A percentile compares a stretch with the other conserved stretches of the same genome.
Evolutionary conservation across 495 filamentous ascomycete species (phyloP).

Genomic region (Podospora appendiculata): DNA sequence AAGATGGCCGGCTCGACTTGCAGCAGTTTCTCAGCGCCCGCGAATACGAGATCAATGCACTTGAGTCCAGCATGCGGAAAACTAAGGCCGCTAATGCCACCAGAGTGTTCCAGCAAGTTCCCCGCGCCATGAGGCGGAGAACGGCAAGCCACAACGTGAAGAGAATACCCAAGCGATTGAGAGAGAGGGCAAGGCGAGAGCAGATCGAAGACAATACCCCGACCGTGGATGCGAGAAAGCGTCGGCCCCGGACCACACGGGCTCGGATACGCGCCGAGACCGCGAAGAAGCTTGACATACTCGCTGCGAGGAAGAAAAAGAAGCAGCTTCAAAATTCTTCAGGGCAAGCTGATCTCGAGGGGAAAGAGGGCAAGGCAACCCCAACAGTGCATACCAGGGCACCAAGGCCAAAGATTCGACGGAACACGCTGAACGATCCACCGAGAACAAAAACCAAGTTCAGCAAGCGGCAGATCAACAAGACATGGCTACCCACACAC

Average conservation of each 20-base stretch:
- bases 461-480: constrained; percentile 76
- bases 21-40: constrained; percentile 73
- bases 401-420: constrained; percentile 60
- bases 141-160: constrained; percentile 95
- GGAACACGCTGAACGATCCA: constrained; percentile 60
- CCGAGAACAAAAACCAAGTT: constrained; percentile 61
- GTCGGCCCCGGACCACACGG: constrained; percentile 59
- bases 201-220: constrained; percentile 92
- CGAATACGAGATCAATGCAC: constrained; percentile 79
- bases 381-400: constrained; percentile 30
- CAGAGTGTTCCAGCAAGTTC: constrained; percentile 84
- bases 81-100: constrained; percentile 59
- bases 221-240: constrained; percentile 61
- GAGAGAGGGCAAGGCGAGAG: constrained; percentile 64
- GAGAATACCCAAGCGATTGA: constrained; percentile 73
- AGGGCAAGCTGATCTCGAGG: not conserved
- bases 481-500: constrained; percentile 94
- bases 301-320: constrained; percentile 51
- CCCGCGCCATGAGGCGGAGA: constrained; percentile 70
- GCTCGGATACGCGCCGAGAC: constrained; percentile 76
- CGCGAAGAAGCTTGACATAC: constrained; percentile 59
- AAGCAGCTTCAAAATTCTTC: constrained; percentile 40
- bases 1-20: constrained; percentile 71
- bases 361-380: not conserved
- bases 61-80: constrained; percentile 69